Base-by-base conservation (phyloP, 306 rosid species). In the Amphicarpaea edgeworthii region DNA sequence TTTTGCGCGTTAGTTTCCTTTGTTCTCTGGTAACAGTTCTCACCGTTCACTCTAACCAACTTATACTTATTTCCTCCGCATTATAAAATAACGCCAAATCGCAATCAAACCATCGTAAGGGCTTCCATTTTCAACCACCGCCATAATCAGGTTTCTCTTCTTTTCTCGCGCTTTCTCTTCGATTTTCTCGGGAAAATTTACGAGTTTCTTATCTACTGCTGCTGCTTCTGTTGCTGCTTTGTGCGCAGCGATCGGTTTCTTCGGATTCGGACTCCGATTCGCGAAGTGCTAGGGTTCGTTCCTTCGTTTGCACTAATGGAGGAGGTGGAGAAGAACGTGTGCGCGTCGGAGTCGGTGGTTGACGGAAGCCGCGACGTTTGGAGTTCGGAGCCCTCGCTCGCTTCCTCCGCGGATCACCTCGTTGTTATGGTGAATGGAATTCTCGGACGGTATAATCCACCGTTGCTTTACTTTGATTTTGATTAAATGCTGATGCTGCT, bases 381-480 rank as follows among this genome's bases (percentile, higher is more conserved):
- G 98, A 96, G 99, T 58, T 75, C 82, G 2, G 89, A 87, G 57
- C 80, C 75, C 50, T 86, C 91, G 1, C 90, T 89, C 82, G 90
- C 93, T 82, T 88, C 91, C 21, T 80, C 97, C 0, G 98, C 97
- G 9, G 88, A 89, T 15, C 99, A 96, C 83, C 98, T 96, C 30
- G 93, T 96, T 59, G 90, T 96, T 63, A 88, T 90, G 99, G 97
- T 90, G 63, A 85, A 96, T 81, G 99, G 99, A 84, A 90, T 96
- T 72, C 82, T 96, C 24, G 99, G 99, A 78, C 91, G 92, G 98
- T 95, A 19, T 32, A 21, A 15, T n/a, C n/a, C 28, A 3, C 28
- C 20, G 20, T 17, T 84, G 16, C 4, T 34, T 64, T 19, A 71
- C 19, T 72, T 1, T 40, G 58, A 55, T 60, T 66, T 64, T 16